Conservation (phyloP, 192 early-diverging fungal species). For the Backusella circina region DNA sequence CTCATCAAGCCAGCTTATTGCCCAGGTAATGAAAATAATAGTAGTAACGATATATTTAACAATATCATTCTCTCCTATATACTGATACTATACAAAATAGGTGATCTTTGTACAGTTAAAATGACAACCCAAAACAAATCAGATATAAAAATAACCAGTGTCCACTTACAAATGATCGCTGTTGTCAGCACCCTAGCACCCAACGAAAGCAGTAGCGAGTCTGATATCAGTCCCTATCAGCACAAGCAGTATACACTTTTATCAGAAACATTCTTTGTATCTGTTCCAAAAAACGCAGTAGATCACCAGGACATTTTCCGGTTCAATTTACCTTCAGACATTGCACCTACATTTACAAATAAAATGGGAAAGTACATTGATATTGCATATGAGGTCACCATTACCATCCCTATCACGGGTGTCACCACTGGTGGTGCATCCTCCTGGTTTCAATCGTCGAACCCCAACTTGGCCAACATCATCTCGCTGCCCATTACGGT, state of each 20-base stretch:
- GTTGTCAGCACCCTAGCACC: constrained; percentile 1
- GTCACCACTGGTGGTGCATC: background rate
- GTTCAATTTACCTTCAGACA: constrained; percentile 15
- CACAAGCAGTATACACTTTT: constrained; percentile 13
- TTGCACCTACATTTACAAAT: constrained; percentile 13
- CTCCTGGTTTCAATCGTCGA: background rate
- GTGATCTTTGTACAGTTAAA: constrained; percentile 8
- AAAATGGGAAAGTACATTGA: constrained; percentile 22
- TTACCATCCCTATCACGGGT: constrained; percentile 11
- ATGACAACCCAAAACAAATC: constrained; percentile 8
- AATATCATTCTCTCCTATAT: background rate
- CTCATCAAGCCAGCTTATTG: constrained; percentile 22
- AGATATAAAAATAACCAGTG: constrained; percentile 1
- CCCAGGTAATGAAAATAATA: constrained; percentile 18
- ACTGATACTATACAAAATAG: constrained; percentile 10
- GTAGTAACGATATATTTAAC: too few relatives aligned
- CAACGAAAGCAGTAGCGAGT: background rate
- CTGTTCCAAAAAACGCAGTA: constrained; percentile 18
- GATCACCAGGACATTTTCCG: constrained; percentile 13
- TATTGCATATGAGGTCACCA: constrained; percentile 15
- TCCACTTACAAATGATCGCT: background rate
- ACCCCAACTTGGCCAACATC: background rate
- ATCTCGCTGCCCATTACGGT: constrained; percentile 10
- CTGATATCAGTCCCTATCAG: background rate
- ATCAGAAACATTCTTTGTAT: constrained; percentile 12